Evolutionary conservation across 768 basidiomycete genomes (phyloP).

Genomic region (Boletellus sp.): DNA sequence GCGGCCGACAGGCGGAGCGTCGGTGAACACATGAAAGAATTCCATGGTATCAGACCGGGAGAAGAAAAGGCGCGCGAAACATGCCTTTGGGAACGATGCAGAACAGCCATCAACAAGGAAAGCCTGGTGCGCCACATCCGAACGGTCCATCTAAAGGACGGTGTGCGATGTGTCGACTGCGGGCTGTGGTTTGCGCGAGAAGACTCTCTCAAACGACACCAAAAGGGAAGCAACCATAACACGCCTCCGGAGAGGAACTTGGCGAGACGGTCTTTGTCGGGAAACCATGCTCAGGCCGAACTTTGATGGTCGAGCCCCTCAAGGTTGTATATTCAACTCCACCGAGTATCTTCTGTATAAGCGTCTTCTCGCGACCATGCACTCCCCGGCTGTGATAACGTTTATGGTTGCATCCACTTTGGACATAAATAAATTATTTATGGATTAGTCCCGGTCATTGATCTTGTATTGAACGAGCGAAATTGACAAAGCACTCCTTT

Average conservation of each 20-base stretch:
- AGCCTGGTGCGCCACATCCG: constrained; percentile 27
- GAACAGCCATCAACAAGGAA: constrained; percentile 23
- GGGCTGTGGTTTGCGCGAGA: constrained; percentile 23
- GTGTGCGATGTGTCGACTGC: constrained; percentile 13
- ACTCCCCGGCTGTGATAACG: too few relatives aligned
- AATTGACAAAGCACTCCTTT: too few relatives aligned
- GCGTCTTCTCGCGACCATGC: too few relatives aligned
- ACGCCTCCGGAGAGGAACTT: background rate
- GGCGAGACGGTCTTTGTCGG: background rate
- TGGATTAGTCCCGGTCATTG: too few relatives aligned
- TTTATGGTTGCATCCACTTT: too few relatives aligned
- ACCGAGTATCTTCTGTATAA: too few relatives aligned
- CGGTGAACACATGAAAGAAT: constrained; percentile 12
- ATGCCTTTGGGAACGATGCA: constrained; percentile 23
- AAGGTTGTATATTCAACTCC: too few relatives aligned
- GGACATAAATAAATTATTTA: too few relatives aligned
- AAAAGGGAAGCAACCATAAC: constrained; percentile 15
- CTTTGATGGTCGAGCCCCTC: too few relatives aligned
- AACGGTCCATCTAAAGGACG: constrained; percentile 23
- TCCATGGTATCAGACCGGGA: constrained; percentile 12
- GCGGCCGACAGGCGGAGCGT: constrained; percentile 13
- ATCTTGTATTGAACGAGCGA: too few relatives aligned
- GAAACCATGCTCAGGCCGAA: background rate
- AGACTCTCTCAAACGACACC: constrained; percentile 29
- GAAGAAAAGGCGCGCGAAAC: constrained; percentile 13